Evolutionary conservation across 192 early-diverging fungal species (phyloP).

Genomic region (Backusella mclennaniae): DNA sequence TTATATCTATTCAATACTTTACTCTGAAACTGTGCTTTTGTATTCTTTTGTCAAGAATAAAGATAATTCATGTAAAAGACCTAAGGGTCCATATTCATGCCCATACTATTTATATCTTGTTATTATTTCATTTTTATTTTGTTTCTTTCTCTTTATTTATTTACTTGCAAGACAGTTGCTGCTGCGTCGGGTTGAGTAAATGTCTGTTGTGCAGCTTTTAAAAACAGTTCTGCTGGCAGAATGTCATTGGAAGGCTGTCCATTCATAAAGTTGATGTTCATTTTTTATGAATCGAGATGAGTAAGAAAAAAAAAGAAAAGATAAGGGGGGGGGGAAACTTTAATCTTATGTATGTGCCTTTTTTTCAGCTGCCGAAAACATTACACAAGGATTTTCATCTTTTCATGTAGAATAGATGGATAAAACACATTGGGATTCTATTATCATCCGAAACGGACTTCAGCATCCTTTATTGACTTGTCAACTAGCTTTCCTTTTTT

Average conservation of each 20-base stretch:
- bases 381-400: neutral
- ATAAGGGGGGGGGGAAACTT: neutral
- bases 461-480: neutral
- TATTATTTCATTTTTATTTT: neutral
- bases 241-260: slow-evolving; percentile 3
- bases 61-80: slow-evolving; percentile 19
- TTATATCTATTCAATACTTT: neutral
- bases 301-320: neutral
- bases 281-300: neutral
- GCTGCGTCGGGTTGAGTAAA: neutral
- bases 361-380: neutral
- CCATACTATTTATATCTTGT: slow-evolving; percentile 20
- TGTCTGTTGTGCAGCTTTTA: neutral
- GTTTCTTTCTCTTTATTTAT: neutral
- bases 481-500: neutral
- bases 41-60: slow-evolving; percentile 27
- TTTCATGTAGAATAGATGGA: neutral
- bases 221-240: neutral
- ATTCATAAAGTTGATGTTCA: slow-evolving; percentile 10
- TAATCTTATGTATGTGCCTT: too few species aligned
- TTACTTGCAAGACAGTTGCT: neutral
- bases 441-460: neutral
- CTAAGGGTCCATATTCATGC: slow-evolving; percentile 8
- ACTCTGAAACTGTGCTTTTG: neutral
- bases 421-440: neutral